Conservation (phyloP, 2,329 filamentous ascomycete species). For the Xenoacremonium recifei region DNA sequence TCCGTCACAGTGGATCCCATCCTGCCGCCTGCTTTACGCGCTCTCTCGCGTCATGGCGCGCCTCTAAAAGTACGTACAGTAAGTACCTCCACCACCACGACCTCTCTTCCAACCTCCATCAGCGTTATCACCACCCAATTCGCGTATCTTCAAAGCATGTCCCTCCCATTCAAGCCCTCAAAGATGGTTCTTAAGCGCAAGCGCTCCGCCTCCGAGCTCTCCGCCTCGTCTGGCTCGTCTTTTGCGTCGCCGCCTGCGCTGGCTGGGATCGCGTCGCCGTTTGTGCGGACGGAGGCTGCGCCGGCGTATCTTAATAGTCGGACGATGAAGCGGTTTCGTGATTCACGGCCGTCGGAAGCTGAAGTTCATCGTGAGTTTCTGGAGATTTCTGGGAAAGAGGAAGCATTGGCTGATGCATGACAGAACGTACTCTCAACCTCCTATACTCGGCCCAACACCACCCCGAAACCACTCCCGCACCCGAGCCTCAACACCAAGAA, state of each 20-base stretch:
- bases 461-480: slow-evolving; percentile 4
- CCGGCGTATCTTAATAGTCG: slow-evolving; percentile 51
- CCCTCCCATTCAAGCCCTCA: not conserved
- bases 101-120: not conserved
- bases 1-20: too few relatives aligned
- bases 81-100: not conserved
- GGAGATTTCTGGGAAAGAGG: not conserved
- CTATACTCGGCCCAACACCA: slow-evolving; percentile 52
- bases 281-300: slow-evolving; percentile 32
- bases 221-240: slow-evolving; percentile 43
- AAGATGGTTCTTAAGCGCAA: slow-evolving; percentile 62
- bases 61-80: too few relatives aligned
- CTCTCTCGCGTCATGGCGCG: too few relatives aligned
- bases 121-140: not conserved
- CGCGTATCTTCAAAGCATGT: not conserved
- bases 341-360: slow-evolving; percentile 56
- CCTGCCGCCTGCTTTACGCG: too few relatives aligned
- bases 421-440: slow-evolving; percentile 57
- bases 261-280: slow-evolving; percentile 29
- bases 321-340: slow-evolving; percentile 60
- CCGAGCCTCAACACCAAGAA: slow-evolving; percentile 8
- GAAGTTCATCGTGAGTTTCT: slow-evolving; percentile 52
- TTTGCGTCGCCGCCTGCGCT: slow-evolving; percentile 36
- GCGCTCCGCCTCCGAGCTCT: slow-evolving; percentile 58
- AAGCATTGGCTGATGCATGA: slow-evolving; percentile 13